These are phyloP conservation scores for Mycena chlorophos DNA, from an alignment of 768 basidiomycete genomes.

Conservation along the genomic window DNA sequence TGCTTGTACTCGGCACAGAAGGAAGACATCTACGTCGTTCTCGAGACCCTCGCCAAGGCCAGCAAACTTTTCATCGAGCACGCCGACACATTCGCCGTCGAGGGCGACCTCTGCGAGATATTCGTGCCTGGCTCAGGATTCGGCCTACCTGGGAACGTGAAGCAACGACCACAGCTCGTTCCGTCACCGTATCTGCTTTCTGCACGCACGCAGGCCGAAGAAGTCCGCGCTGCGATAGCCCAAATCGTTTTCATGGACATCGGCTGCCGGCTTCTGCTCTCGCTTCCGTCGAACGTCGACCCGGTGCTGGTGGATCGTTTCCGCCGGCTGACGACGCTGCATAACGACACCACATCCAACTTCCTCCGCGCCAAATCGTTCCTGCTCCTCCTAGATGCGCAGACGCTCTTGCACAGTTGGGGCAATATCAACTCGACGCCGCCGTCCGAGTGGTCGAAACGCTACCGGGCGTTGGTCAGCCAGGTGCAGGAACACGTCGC, in stretches of 20 bases:
- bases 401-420: constrained; percentile 10
- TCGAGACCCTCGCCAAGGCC: constrained; percentile 9
- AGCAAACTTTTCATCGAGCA: constrained; percentile 3
- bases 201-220: constrained; percentile 6
- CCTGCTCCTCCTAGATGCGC: constrained; percentile 11
- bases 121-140: neutral
- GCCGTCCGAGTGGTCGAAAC: constrained; percentile 12
- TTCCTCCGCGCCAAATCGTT: constrained; percentile 13
- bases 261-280: neutral
- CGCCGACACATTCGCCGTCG: constrained; percentile 4
- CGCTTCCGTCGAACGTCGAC: constrained; percentile 3
- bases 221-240: constrained; percentile 10
- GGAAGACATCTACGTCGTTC: constrained; percentile 8
- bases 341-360: constrained; percentile 10
- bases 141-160: neutral
- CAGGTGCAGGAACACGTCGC: constrained; percentile 12
- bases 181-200: constrained; percentile 11
- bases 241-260: constrained; percentile 11
- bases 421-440: neutral
- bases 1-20: constrained; percentile 11
- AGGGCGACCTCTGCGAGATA: neutral
- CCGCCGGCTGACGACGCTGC: constrained; percentile 3
- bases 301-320: constrained; percentile 3
- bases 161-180: constrained; percentile 11
- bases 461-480: constrained; percentile 10